Percentiles rank a stretch among this genome's conserved stretches.
These are phyloP conservation scores for Acephala macrosclerotiorum DNA, from an alignment of 2,329 filamentous ascomycete genomes.

Conservation along the genomic window DNA sequence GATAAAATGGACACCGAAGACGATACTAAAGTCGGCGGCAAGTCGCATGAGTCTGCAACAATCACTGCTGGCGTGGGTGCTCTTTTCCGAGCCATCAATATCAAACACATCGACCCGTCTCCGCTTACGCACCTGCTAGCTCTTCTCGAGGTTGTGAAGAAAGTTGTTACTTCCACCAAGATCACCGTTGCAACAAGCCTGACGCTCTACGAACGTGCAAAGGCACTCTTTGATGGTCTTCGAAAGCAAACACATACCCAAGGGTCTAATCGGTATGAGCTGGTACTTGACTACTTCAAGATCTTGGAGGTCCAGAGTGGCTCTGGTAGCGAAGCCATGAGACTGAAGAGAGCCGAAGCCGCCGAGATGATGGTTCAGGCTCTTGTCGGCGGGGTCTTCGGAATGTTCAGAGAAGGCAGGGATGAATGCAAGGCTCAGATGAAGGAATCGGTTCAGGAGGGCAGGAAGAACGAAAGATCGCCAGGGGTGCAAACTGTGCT, in stretches of 20 bases:
- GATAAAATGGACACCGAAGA: conserved; percentile 68
- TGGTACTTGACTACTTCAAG: conserved; percentile 37
- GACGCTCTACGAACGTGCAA: conserved; percentile 42
- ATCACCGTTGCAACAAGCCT: conserved; percentile 40
- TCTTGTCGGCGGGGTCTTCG: conserved; percentile 40
- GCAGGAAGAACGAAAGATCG: conserved; percentile 39
- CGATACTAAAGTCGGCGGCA: conserved; percentile 35
- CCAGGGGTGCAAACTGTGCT: conserved; percentile 37
- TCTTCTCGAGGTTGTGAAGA: conserved; percentile 36
- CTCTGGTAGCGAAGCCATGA: conserved; percentile 42
- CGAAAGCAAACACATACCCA: conserved; percentile 34
- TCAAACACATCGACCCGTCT: conserved; percentile 34
- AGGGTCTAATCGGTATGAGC: conserved; percentile 30
- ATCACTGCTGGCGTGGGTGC: conserved; percentile 43
- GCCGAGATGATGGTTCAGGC: conserved; percentile 41
- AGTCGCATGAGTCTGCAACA: conserved; percentile 39
- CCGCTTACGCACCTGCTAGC: conserved; percentile 38
- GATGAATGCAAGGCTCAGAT: conserved; percentile 34
- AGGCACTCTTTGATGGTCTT: conserved; percentile 41
- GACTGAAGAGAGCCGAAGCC: conserved; percentile 44
- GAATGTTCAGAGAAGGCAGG: conserved; percentile 35
- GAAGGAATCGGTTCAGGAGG: conserved; percentile 33
- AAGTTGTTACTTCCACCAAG: conserved; percentile 38
- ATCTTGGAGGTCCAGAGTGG: conserved; percentile 41
- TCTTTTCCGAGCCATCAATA: conserved; percentile 43